A percentile compares a stretch with the other conserved stretches of the same genome.
Evolutionary conservation across 2,329 filamentous ascomycete species (phyloP).

Genomic region (Penicillium sp.): DNA sequence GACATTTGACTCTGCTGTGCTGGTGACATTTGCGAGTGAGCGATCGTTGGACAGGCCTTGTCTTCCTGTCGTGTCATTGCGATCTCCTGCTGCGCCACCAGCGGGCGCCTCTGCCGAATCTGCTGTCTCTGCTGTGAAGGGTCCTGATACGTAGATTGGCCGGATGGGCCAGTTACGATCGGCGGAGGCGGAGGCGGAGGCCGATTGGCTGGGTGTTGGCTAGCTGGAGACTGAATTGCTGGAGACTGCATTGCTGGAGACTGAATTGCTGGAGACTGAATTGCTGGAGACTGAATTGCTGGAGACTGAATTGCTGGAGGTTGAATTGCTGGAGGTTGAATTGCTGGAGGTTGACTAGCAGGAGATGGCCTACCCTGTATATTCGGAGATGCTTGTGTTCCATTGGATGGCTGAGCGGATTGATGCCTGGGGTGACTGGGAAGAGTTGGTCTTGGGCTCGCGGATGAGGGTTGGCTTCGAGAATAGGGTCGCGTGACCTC

Average conservation of each 20-base stretch:
- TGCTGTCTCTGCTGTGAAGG: neutral
- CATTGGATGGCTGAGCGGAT: neutral
- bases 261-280: neutral
- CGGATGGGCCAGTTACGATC: neutral
- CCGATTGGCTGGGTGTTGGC: neutral
- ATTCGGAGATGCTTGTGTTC: neutral
- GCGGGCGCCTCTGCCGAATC: neutral
- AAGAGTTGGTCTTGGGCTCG: neutral
- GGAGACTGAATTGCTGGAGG: neutral
- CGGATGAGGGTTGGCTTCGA: neutral
- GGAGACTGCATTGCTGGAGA: neutral
- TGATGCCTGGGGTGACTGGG: neutral
- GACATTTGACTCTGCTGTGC: neutral
- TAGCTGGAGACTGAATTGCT: neutral
- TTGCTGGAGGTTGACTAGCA: neutral
- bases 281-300: neutral
- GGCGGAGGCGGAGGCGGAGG: neutral
- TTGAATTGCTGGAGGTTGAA: neutral
- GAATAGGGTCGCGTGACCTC: neutral
- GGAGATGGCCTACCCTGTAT: neutral
- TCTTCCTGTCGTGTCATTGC: neutral
- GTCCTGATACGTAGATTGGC: neutral
- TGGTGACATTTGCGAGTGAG: neutral
- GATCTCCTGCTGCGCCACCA: neutral
- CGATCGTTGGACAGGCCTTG: neutral